Base-by-base conservation (phyloP, 179 eudicot genomes). In the Silene noctiflora region DNA sequence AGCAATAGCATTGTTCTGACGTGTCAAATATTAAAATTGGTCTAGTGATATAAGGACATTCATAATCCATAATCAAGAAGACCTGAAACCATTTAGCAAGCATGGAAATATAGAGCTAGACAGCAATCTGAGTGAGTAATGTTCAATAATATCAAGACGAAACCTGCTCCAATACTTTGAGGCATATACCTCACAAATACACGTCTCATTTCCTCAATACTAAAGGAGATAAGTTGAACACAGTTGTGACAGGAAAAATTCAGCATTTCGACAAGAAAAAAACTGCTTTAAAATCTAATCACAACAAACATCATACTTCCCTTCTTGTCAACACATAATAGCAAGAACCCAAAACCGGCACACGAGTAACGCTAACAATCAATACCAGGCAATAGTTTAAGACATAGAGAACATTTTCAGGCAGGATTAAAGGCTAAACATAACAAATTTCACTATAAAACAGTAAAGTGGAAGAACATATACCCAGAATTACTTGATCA, bases 401-500 rank as follows among this genome's bases (percentile, higher is more conserved):
- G 22, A 42, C 48, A 53, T 24, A 42, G 51, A 31, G 48, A 72
- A 72, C 19, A 59, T 71, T 19, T 6, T 24, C 51, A 48, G 20
- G 9, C 44, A 12, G 17, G 13, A 66, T 9, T 17, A 0, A 20
- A 75, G 27, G 25, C 13, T 19, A 75, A 31, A 70, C 61, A 20
- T 11, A 6, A 74, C 22, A 20, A 70, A 35, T 1, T 12, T 14
- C 1, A 51, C 21, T 31, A 8, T 55, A 42, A 12, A 75, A 25
- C 13, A 66, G 19, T 19, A 14, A 22, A 31, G 39, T 2, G 25
- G 62, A 3, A 42, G 13, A 71, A 21, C 27, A 42, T 9, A 75
- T 79, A 74, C 74, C 74, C 66, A 79, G 11, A 67, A 6, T 29
- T 25, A 59, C 81, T 53, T 68, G 67, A 67, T 39, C n/a, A 64